Evolutionary conservation across 1,284 basidiomycete genomes (phyloP).

Genomic region (Afroboletus lepidellus): DNA sequence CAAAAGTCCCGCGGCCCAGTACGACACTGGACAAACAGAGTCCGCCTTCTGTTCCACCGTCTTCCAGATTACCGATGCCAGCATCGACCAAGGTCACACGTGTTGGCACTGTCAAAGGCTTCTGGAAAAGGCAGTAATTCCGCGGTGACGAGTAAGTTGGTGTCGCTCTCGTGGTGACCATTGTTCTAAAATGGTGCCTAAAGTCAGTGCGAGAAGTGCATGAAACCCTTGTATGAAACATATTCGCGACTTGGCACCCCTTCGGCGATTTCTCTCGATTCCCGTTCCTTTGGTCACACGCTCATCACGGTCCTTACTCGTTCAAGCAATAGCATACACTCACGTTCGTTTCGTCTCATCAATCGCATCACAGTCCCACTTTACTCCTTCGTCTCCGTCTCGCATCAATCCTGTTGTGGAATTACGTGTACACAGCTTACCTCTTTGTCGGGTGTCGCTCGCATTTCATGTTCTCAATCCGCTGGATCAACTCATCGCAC

Average conservation of each 20-base stretch:
- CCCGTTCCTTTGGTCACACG: background rate
- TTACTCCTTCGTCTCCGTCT: slow-evolving; percentile 13
- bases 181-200: slow-evolving; percentile 1
- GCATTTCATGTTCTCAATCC: slow-evolving; percentile 7
- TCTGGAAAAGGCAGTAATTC: slow-evolving; percentile 31
- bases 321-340: background rate
- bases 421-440: slow-evolving; percentile 34
- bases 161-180: background rate
- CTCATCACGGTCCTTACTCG: slow-evolving; percentile 22
- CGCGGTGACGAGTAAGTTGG: slow-evolving; percentile 9
- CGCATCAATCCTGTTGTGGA: slow-evolving; percentile 33
- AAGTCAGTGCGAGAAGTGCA: slow-evolving; percentile 2
- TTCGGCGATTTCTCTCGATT: slow-evolving; percentile 1
- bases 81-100: slow-evolving; percentile 24
- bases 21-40: slow-evolving; percentile 7
- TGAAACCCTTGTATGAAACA: slow-evolving; percentile 7
- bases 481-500: background rate
- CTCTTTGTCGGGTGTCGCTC: slow-evolving; percentile 14
- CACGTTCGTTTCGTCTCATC: slow-evolving; percentile 12
- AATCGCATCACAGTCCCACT: slow-evolving; percentile 3
- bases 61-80: slow-evolving; percentile 28
- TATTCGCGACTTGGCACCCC: slow-evolving; percentile 2
- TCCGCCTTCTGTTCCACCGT: background rate
- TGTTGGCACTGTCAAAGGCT: slow-evolving; percentile 30
- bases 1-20: slow-evolving; percentile 15